A percentile compares a stretch with the other conserved stretches of the same genome.
These are phyloP conservation scores for Boletus huronensis DNA, from an alignment of 768 basidiomycete species.

Conservation along the genomic window DNA sequence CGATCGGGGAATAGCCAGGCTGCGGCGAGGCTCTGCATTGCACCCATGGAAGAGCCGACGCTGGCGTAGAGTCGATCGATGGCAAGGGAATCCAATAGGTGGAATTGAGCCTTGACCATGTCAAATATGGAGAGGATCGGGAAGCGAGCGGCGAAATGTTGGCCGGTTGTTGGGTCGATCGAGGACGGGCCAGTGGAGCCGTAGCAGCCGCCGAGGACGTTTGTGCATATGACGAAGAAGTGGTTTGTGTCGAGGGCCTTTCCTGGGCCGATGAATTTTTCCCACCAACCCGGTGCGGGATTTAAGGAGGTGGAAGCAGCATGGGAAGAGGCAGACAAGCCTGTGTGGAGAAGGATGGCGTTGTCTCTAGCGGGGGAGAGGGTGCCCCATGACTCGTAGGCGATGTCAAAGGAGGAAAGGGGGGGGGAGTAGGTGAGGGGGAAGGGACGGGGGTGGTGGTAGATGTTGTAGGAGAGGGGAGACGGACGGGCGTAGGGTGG, in stretches of 20 bases:
- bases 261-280: constrained; percentile 95
- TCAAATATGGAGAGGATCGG: constrained; percentile 93
- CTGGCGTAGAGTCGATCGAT: constrained; percentile 87
- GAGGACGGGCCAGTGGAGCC: constrained; percentile 95
- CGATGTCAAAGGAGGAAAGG: constrained; percentile 75
- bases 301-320: constrained; percentile 80
- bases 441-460: constrained; percentile 60
- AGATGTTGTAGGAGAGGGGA: constrained; percentile 69
- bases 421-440: constrained; percentile 57
- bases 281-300: constrained; percentile 93
- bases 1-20: constrained; percentile 89
- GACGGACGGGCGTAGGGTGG: constrained; percentile 79
- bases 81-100: constrained; percentile 77
- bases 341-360: constrained; percentile 93
- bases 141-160: constrained; percentile 85
- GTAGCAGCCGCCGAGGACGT: constrained; percentile 96
- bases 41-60: constrained; percentile 96
- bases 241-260: constrained; percentile 89
- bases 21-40: constrained; percentile 96
- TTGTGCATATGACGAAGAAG: constrained; percentile 93
- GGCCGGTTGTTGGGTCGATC: constrained; percentile 60
- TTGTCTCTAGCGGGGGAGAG: constrained; percentile 78
- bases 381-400: constrained; percentile 98
- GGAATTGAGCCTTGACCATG: constrained; percentile 94
- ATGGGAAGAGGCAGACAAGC: constrained; percentile 93